Base-by-base conservation (phyloP, 352 stramenopile genomes). In the Phytophthora nicotianae region DNA sequence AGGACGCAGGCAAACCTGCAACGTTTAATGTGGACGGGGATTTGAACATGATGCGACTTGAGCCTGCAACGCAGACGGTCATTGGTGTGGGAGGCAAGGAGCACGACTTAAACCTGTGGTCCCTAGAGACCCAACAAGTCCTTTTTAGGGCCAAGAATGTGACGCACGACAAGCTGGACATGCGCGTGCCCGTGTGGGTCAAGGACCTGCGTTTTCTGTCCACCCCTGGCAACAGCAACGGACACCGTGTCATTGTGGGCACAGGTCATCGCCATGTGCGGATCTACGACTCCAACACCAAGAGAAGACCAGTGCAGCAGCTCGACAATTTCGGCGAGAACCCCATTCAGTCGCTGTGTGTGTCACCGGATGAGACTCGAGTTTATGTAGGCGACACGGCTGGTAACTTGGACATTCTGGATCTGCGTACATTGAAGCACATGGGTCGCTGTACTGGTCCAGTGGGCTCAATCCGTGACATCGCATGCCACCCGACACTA, bases 101-200 rank as follows among this genome's bases (percentile, higher is more conserved):
- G 52, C 86, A 79, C 51, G 84, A 95, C 56, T 47, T 95, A 41
- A 74, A 81, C 47, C 43, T 97, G 32, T 97, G 83, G 84, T 91
- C 88, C 51, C 68, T 95, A 8, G 84, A 97, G 75, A 90, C 65
- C 24, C 75, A 95, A 58, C 58, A 93, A 41, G 24, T 72, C 5
- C 59, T 93, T 35, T 97, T 96, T 62, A 84, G 80, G 46, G 88
- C 79, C 61, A 93, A 94, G 71, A 97, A 97, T 68, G 81, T 96
- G 13, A 80, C 80, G 29, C 81, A 94, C 52, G 87, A 97, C 67
- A 91, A 91, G 55, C 73, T 97, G 8, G 80, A 96, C 52, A 90
- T 97, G 77, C 79, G 86, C 16, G 84, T 96, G 50, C 89, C 89
- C n/a, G 83, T 97, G 62, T 97, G 86, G 85, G 81, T 97, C 32